Conservation (phyloP, 805 yeast species). For the Metschnikowia noctiluminum region DNA sequence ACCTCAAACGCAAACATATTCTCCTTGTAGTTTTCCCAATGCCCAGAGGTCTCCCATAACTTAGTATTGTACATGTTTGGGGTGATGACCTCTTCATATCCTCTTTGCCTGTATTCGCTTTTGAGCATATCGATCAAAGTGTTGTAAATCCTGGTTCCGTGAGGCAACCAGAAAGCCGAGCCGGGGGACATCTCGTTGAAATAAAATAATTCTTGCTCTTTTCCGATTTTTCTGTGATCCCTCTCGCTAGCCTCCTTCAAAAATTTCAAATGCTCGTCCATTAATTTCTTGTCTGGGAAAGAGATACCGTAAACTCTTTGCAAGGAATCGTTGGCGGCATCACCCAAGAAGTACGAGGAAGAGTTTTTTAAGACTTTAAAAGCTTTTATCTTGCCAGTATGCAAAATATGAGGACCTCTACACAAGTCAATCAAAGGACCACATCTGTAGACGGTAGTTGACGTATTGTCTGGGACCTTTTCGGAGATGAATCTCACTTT, state of each 20-base stretch:
- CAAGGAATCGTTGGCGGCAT: conserved; percentile 84
- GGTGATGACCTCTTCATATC: conserved; percentile 96
- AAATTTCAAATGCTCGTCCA: conserved; percentile 93
- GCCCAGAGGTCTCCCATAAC: conserved; percentile 98
- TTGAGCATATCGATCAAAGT: conserved; percentile 76
- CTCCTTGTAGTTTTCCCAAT: conserved; percentile 97
- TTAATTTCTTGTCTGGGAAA: conserved; percentile 95
- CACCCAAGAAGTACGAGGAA: conserved; percentile 94
- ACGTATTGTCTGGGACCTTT: conserved; percentile 93
- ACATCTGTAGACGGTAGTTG: conserved; percentile 96
- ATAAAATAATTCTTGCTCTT: conserved; percentile 91
- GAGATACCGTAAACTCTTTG: conserved; percentile 98
- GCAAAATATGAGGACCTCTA: conserved; percentile 96
- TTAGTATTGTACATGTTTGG: conserved; percentile 98
- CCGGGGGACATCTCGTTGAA: conserved; percentile 98
- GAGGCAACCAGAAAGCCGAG: conserved; percentile 97
- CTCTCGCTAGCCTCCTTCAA: conserved; percentile 94
- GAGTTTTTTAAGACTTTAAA: conserved; percentile 93
- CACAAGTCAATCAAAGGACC: conserved; percentile 96
- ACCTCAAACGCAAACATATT: conserved; percentile 96
- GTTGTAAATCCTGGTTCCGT: conserved; percentile 96
- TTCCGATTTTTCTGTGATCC: conserved; percentile 95
- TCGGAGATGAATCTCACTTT: conserved; percentile 82
- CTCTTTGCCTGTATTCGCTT: conserved; percentile 85
- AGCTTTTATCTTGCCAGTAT: conserved; percentile 94